These are phyloP conservation scores for Triticum urartu DNA, from an alignment of 176 grass and related monocot genomes.

Conservation along the genomic window DNA sequence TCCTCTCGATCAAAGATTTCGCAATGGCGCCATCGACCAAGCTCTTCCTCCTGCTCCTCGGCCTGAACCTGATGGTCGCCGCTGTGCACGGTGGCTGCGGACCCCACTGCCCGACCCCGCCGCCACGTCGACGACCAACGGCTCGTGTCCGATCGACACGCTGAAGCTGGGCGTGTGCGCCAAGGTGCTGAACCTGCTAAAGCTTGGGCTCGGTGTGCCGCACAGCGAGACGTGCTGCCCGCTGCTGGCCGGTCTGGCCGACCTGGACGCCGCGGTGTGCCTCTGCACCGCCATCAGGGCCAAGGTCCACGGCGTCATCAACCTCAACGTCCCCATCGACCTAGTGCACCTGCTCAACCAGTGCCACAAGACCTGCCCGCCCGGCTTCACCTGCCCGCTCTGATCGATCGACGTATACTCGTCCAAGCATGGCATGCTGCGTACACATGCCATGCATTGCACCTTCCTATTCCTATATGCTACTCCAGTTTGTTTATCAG, in stretches of 20 bases:
- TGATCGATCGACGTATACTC: not conserved
- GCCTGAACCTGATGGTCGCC: too few species aligned
- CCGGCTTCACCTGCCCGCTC: not conserved
- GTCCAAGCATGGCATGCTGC: not conserved
- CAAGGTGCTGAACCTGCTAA: slow-evolving; percentile 41
- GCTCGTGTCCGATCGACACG: slow-evolving; percentile 24
- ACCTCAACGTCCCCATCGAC: not conserved
- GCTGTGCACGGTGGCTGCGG: too few species aligned
- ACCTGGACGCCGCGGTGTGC: slow-evolving; percentile 46
- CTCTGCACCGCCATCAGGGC: slow-evolving; percentile 57
- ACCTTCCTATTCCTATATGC: not conserved
- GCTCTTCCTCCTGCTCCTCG: slow-evolving; percentile 6
- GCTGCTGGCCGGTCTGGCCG: slow-evolving; percentile 12
- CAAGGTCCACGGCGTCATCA: slow-evolving; percentile 47
- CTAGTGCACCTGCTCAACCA: not conserved
- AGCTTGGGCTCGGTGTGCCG: slow-evolving; percentile 15
- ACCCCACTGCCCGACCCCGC: too few species aligned
- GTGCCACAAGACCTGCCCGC: not conserved
- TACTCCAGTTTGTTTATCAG: not conserved
- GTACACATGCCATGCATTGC: not conserved
- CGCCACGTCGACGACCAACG: too few species aligned
- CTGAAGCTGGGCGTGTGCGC: slow-evolving; percentile 40
- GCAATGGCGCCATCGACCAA: slow-evolving; percentile 20
- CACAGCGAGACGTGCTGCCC: slow-evolving; percentile 38
- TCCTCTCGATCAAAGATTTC: not conserved